These are phyloP conservation scores for Coriolopsis trogii DNA, from an alignment of 1,284 basidiomycete species.

Conservation along the genomic window DNA sequence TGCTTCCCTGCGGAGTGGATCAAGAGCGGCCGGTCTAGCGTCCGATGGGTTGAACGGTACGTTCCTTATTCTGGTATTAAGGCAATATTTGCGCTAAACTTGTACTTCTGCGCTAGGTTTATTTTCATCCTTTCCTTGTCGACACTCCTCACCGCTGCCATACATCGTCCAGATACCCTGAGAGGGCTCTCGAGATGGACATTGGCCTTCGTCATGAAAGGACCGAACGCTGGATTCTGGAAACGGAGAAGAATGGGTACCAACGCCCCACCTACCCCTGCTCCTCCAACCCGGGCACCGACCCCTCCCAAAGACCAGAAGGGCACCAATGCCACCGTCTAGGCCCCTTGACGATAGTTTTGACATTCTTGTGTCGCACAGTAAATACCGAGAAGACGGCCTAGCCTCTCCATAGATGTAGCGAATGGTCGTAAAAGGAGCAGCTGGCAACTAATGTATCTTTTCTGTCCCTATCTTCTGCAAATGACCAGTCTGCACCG, in stretches of 20 bases:
- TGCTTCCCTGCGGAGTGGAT: constrained; percentile 58
- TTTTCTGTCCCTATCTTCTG: constrained; percentile 28
- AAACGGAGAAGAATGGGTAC: constrained; percentile 38
- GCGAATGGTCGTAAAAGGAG: constrained; percentile 93
- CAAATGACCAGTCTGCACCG: constrained; percentile 91
- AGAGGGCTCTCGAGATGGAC: constrained; percentile 75
- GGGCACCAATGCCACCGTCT: no score
- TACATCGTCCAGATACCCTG: constrained; percentile 60
- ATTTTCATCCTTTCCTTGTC: constrained; percentile 66
- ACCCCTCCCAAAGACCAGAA: constrained; percentile 9
- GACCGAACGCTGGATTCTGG: constrained; percentile 56
- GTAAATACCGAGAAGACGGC: not conserved
- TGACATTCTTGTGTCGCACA: no score
- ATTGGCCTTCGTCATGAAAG: constrained; percentile 63
- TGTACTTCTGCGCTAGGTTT: constrained; percentile 31
- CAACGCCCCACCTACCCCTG: constrained; percentile 19
- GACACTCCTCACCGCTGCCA: constrained; percentile 63
- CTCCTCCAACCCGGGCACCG: constrained; percentile 16
- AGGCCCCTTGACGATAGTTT: no score
- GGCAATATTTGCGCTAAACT: constrained; percentile 28
- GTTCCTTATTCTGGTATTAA: constrained; percentile 19
- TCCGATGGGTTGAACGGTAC: constrained; percentile 56
- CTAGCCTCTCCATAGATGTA: constrained; percentile 82
- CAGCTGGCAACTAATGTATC: constrained; percentile 80
- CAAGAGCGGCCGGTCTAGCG: constrained; percentile 42